Base-by-base conservation (phyloP, 371 early-diverging fungal genomes). In the Haplosporangium sp. region DNA sequence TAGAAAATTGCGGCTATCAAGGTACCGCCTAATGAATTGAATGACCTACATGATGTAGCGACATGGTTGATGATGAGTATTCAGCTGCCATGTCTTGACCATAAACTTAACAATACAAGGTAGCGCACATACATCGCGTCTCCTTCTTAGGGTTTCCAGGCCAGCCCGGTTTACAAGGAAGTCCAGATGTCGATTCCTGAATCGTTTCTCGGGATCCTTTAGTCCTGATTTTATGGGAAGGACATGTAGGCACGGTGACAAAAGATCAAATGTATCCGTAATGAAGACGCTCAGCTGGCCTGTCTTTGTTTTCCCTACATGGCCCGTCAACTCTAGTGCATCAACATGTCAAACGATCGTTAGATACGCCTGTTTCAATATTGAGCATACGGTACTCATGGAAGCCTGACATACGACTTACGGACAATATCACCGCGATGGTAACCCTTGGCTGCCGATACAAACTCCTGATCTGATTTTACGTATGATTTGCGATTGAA, bases 151-250 rank as follows among this genome's bases (percentile, higher is more conserved):
- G 5, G 80, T 87, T 1, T 86, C 62, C 11, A 83, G 73, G 4
- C 90, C 85, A 16, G 90, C 87, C 16, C 86, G 83, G 80, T 98
- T 97, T 38, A 95, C 92, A 14, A 99, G 72, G 61, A 99, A 85
- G 86, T 98, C 98, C 46, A 98, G 70, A 74, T 96, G 90, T 63
- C 98, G 85, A 66, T 91, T 89, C 55, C 99, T 88, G 69, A 94
- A 95, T 45, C 95, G 88, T 59, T 90, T 87, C 57, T 97, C 96
- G 54, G 92, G 88, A 69, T 95, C 92, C 42, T 81, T 85, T 10
- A 94, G 67, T 1, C 91, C 91, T 16, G 85, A 83, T 11, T 82
- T 67, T 46, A 84, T 87, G 8, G 99, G 99, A 36, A 98, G 88
- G 8, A 88, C 83, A 64, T 92, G 93, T 18, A 97, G 71, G 66